Evolutionary conservation across 1,284 basidiomycete species (phyloP).

Genomic region (Sutorius eximius): DNA sequence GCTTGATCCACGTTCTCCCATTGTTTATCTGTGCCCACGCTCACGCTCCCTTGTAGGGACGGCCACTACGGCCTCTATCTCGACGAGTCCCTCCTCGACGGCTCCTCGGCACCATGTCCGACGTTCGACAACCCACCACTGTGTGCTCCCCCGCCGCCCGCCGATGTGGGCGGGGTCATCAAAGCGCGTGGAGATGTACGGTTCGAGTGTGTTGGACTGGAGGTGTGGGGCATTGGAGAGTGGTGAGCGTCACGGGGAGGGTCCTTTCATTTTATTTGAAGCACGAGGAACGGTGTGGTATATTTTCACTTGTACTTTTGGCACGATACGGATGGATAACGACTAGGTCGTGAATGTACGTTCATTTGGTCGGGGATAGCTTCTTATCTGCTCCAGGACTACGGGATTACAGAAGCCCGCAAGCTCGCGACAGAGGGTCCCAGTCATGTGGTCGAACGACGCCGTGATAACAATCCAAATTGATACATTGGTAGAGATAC

Average conservation of each 20-base stretch:
- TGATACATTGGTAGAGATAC: too few species aligned
- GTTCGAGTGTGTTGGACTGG: constrained; percentile 85
- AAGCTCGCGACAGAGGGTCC: too few species aligned
- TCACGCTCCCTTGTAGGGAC: constrained; percentile 48
- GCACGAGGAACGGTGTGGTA: too few species aligned
- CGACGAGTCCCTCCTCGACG: constrained; percentile 80
- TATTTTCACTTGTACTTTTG: too few species aligned
- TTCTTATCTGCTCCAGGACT: too few species aligned
- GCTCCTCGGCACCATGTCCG: constrained; percentile 80
- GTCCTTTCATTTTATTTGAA: too few species aligned
- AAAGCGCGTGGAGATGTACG: constrained; percentile 43
- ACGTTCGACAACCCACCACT: constrained; percentile 89
- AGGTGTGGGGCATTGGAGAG: constrained; percentile 77
- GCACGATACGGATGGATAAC: too few species aligned
- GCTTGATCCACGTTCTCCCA: constrained; percentile 23
- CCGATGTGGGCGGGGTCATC: constrained; percentile 30
- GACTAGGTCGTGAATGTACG: too few species aligned
- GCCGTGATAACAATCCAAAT: too few species aligned
- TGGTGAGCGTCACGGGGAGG: not conserved
- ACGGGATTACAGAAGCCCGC: rapidly evolving
- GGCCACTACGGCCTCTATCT: constrained; percentile 89
- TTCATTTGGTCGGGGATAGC: too few species aligned
- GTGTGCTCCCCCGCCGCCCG: constrained; percentile 42
- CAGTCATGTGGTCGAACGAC: too few species aligned
- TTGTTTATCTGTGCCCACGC: not conserved